Conservation (phyloP, 176 grass and related monocot genomes). For the Phoenix dactylifera region DNA sequence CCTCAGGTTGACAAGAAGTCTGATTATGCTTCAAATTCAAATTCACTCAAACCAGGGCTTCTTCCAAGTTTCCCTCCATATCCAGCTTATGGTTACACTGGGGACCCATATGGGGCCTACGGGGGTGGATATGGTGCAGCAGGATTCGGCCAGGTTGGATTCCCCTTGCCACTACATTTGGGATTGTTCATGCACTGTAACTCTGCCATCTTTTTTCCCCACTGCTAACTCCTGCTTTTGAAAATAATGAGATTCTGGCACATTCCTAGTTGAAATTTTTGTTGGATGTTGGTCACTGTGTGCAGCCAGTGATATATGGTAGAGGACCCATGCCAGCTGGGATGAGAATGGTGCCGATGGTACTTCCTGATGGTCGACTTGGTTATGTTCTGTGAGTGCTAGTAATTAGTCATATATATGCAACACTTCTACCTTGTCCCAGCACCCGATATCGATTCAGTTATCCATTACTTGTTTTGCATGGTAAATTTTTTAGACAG, state of each 20-base stretch:
- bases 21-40: slow-evolving; percentile 32
- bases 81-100: slow-evolving; percentile 49
- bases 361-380: slow-evolving; percentile 91
- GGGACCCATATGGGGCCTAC: slow-evolving; percentile 85
- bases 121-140: slow-evolving; percentile 45
- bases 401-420: too few relatives aligned
- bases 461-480: not conserved
- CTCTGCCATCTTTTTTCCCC: too few relatives aligned
- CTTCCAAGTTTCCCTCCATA: slow-evolving; percentile 48
- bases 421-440: not conserved
- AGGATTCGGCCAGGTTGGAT: slow-evolving; percentile 64
- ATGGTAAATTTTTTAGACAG: slow-evolving; percentile 53
- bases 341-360: slow-evolving; percentile 98
- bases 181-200: too few relatives aligned
- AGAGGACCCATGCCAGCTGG: slow-evolving; percentile 83
- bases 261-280: not conserved
- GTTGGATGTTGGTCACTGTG: not conserved
- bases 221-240: too few relatives aligned
- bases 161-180: not conserved
- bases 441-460: not conserved
- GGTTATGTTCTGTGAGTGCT: slow-evolving; percentile 83
- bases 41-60: slow-evolving; percentile 30
- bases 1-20: slow-evolving; percentile 80
- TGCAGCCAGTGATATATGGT: slow-evolving; percentile 96
- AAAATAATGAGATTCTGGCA: too few relatives aligned